Evolutionary conservation across 129 eudicot genomes (phyloP), one percentile per base, ranked within the genome.

Genomic region (Tagetes erecta): DNA sequence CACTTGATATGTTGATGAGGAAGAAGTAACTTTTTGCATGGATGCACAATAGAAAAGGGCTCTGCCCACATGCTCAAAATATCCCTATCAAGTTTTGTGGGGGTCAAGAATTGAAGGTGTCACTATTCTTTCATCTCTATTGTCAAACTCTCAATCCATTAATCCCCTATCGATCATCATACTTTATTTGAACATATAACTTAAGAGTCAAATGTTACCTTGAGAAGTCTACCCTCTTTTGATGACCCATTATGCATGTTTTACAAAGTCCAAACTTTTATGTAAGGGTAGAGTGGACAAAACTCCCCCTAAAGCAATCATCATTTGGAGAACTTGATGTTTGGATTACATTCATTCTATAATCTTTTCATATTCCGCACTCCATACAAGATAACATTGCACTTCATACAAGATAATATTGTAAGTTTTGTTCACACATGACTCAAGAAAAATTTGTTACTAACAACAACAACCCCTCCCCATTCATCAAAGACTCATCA

Each of bases 191-290:
- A 78, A 70, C 46, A 78, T 34, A 38, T 59, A 59, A 27, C 11
- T 70, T 46, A 59, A 78, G 55, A 60, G 76, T 78, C 71, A 58
- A 68, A 55, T 58, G 76, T 60, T 60, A 59, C 71, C 76, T 47
- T 76, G 74, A 70, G 65, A 70, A 69, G 70, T 69, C 70, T 76
- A 76, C 75, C 40, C 70, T 77, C 69, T 55, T 57, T 56, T 77
- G 71, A 38, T 78, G 81, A 76, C 76, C 76, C 65, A 77, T 69
- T 69, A 55, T 53, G 74, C 59, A 55, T 53, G 74, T 38, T 51
- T 35, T 13, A 13, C 65, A 78, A 70, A 70, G 42, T 70, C 81
- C 81, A 46, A 59, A 49, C 34, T 65, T 49, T 75, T 40, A 71
- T 64, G 65, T 13, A 64, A 65, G 64, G 71, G 64, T 63, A 58